Conservation (phyloP, 148 eudicot species). For the Hydrangea macrophylla region DNA sequence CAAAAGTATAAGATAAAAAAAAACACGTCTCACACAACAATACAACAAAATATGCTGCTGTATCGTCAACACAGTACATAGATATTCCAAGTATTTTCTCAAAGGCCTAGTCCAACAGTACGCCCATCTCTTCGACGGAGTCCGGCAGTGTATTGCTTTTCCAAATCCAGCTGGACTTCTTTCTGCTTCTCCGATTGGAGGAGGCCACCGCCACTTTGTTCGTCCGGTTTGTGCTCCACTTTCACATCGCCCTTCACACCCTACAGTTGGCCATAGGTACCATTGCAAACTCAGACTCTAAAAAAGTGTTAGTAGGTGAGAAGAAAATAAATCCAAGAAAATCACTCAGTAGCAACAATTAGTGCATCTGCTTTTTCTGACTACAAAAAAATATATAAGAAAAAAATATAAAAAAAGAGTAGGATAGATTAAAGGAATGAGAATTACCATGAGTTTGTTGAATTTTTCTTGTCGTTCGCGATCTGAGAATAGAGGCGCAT, state of each 20-base stretch:
- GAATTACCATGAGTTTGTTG: conserved; percentile 98
- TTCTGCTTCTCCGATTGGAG: conserved; percentile 58
- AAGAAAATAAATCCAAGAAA: neutral
- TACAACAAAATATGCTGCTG: neutral
- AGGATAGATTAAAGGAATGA: conserved; percentile 1
- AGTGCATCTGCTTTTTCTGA: neutral
- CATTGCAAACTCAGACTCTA: conserved; percentile 99
- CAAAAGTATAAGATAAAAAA: neutral
- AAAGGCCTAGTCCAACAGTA: conserved; percentile 91
- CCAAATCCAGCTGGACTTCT: conserved; percentile 79
- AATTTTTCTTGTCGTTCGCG: conserved; percentile 95
- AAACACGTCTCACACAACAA: neutral
- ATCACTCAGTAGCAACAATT: conserved; percentile 2
- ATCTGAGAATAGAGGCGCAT: conserved; percentile 66
- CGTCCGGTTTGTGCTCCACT: conserved; percentile 38
- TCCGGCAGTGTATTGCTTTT: conserved; percentile 95
- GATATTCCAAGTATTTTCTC: conserved; percentile 13
- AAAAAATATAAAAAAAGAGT: no score
- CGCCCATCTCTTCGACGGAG: conserved; percentile 95
- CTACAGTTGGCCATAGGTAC: conserved; percentile 97
- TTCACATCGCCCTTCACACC: conserved; percentile 89
- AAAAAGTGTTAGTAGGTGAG: conserved; percentile 78
- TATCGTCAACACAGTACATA: neutral
- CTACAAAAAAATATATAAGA: no score
- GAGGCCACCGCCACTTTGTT: conserved; percentile 32